phyloP scores from a whole-genome alignment of 2,329 filamentous ascomycete species.

The Talaromyces funiculosus region DNA sequence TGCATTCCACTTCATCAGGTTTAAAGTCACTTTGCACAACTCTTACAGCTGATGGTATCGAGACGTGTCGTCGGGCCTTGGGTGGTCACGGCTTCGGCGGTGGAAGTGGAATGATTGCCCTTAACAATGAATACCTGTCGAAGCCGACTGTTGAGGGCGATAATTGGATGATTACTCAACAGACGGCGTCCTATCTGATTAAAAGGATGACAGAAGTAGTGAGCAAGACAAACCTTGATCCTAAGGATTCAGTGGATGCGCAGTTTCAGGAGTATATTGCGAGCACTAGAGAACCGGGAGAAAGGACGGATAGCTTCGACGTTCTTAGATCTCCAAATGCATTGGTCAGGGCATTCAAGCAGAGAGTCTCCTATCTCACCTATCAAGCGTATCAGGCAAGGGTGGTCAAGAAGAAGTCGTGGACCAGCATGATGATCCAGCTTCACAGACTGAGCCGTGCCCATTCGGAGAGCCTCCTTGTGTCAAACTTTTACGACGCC shows the following conservation, averaged over 20 bases:
- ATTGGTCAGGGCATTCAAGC: conserved; percentile 75
- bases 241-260: too few species aligned
- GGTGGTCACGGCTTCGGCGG: conserved; percentile 74
- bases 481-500: conserved; percentile 71
- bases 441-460: conserved; percentile 72
- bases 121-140: conserved; percentile 71
- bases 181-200: too few species aligned
- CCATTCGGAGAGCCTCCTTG: conserved; percentile 70
- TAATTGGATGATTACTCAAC: conserved; percentile 78
- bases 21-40: conserved; percentile 68
- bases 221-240: too few species aligned
- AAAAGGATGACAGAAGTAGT: too few species aligned
- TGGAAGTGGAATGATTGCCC: conserved; percentile 69
- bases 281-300: too few species aligned
- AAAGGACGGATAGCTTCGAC: too few species aligned
- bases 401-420: conserved; percentile 68
- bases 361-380: conserved; percentile 67
- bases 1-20: conserved; percentile 71
- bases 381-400: conserved; percentile 70
- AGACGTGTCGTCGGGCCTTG: conserved; percentile 68
- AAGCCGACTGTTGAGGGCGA: conserved; percentile 70
- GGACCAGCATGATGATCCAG: conserved; percentile 72
- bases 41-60: conserved; percentile 67
- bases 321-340: too few species aligned
- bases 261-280: too few species aligned